Percentiles rank a stretch among this genome's conserved stretches.
These are phyloP conservation scores for Penicillium aurantiogriseum DNA, from an alignment of 2,329 filamentous ascomycete genomes.

Conservation along the genomic window DNA sequence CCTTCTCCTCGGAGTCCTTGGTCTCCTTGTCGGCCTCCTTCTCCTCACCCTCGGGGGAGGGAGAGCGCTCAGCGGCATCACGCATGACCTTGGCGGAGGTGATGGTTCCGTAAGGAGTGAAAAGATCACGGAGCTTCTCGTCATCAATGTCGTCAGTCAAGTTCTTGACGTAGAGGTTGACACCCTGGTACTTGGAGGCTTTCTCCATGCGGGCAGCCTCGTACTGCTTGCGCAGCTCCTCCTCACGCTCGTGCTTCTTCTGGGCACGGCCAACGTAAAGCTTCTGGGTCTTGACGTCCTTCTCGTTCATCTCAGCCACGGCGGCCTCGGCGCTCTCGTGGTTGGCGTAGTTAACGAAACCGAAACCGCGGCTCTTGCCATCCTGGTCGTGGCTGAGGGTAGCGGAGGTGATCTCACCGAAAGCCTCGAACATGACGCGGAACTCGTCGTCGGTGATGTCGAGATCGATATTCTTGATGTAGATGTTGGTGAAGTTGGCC, in stretches of 20 bases:
- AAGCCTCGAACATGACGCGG: slow-evolving; percentile 87
- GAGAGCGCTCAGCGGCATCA: slow-evolving; percentile 57
- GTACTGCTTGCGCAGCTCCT: slow-evolving; percentile 98
- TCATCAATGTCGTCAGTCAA: slow-evolving; percentile 95
- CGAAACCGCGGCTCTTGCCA: slow-evolving; percentile 92
- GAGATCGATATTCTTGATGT: slow-evolving; percentile 93
- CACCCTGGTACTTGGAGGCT: slow-evolving; percentile 97
- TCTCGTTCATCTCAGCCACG: slow-evolving; percentile 88
- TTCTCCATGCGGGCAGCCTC: slow-evolving; percentile 97
- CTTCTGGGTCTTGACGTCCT: slow-evolving; percentile 89
- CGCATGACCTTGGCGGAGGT: slow-evolving; percentile 99
- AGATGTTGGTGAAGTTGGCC: slow-evolving; percentile 99
- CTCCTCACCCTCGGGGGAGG: slow-evolving; percentile 48
- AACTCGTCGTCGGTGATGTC: slow-evolving; percentile 93
- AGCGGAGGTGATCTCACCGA: slow-evolving; percentile 91
- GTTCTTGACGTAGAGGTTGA: slow-evolving; percentile 99
- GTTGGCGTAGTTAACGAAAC: slow-evolving; percentile 92
- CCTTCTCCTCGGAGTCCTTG: slow-evolving; percentile 45
- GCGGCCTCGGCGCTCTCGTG: slow-evolving; percentile 84
- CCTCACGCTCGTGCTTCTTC: slow-evolving; percentile 99
- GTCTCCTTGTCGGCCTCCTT: slow-evolving; percentile 53
- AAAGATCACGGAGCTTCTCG: slow-evolving; percentile 93
- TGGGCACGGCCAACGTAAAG: slow-evolving; percentile 97
- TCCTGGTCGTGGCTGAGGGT: slow-evolving; percentile 86
- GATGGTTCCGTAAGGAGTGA: slow-evolving; percentile 86